Conservation (phyloP, 805 yeast genomes). For the Barnettozyma sp. region DNA sequence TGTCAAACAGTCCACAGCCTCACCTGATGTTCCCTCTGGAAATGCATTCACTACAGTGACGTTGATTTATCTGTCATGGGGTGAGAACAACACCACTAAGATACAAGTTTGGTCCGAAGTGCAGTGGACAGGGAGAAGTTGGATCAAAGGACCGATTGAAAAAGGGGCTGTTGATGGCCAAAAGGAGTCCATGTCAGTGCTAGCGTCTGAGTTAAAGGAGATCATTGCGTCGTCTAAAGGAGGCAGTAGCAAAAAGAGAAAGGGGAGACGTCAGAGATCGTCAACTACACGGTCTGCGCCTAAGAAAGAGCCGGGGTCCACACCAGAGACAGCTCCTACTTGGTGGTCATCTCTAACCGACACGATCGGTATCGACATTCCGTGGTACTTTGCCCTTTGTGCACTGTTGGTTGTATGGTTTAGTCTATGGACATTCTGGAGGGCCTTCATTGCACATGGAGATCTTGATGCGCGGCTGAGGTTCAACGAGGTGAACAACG, state of each 20-base stretch:
- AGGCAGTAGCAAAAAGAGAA: conserved; percentile 14
- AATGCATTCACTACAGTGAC: conserved; percentile 58
- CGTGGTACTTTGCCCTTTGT: conserved; percentile 2
- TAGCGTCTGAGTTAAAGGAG: conserved; percentile 36
- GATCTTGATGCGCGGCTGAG: neutral
- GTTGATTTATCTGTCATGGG: conserved; percentile 57
- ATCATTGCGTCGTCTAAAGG: conserved; percentile 21
- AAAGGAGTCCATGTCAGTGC: conserved; percentile 42
- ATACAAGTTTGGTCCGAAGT: conserved; percentile 50
- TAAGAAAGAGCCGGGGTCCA: neutral
- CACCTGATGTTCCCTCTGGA: conserved; percentile 96
- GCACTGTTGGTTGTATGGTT: neutral
- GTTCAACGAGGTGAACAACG: conserved; percentile 11
- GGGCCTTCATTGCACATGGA: neutral
- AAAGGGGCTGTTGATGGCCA: conserved; percentile 74
- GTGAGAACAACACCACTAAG: conserved; percentile 44
- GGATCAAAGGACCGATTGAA: conserved; percentile 73
- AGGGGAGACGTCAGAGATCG: conserved; percentile 4
- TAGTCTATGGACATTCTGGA: neutral
- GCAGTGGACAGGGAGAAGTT: conserved; percentile 68
- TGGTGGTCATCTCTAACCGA: conserved; percentile 1
- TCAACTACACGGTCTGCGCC: neutral
- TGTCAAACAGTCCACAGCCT: conserved; percentile 53
- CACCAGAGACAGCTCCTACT: no score
- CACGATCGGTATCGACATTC: neutral